Percentiles rank a stretch among this genome's conserved stretches.
Conservation (phyloP, 495 filamentous ascomycete species). For the Hyaloscypha hepaticicola region DNA sequence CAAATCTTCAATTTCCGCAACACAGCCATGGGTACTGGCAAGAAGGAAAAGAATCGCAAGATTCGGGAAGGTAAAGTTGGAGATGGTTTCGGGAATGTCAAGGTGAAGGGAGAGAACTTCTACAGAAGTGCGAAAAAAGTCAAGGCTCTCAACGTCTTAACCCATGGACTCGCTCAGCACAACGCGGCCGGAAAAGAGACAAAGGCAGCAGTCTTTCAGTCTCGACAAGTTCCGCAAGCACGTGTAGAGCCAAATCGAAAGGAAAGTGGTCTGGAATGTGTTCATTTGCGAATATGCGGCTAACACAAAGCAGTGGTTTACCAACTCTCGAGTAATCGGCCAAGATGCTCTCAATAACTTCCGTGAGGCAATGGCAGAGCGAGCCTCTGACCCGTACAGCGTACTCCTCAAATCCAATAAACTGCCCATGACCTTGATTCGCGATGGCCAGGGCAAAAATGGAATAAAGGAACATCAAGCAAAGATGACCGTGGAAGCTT, state of each 20-base stretch:
- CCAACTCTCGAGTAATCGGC: conserved; percentile 57
- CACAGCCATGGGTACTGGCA: conserved; percentile 79
- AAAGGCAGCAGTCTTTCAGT: conserved; percentile 82
- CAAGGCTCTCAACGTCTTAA: conserved; percentile 82
- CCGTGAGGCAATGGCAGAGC: conserved; percentile 88
- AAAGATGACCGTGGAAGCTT: conserved; percentile 87
- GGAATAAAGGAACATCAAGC: conserved; percentile 89
- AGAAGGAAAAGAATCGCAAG: conserved; percentile 86
- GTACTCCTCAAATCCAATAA: conserved; percentile 95
- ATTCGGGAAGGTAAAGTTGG: conserved; percentile 73
- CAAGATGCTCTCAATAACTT: conserved; percentile 76
- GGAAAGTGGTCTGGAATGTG: background rate
- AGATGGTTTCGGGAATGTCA: conserved; percentile 88
- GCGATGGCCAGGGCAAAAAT: conserved; percentile 65
- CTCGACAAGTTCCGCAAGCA: conserved; percentile 72
- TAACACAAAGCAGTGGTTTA: conserved; percentile 45
- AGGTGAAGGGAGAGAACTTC: conserved; percentile 93
- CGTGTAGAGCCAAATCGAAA: conserved; percentile 92
- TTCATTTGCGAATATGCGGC: background rate
- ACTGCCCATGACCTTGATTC: conserved; percentile 79
- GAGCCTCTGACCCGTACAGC: conserved; percentile 85
- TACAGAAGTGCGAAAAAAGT: conserved; percentile 76
- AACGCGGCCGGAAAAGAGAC: conserved; percentile 74
- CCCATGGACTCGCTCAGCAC: conserved; percentile 72
- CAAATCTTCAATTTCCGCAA: background rate